Base-by-base conservation (phyloP, 2,329 filamentous ascomycete species). In the Diaporthe nobilis region DNA sequence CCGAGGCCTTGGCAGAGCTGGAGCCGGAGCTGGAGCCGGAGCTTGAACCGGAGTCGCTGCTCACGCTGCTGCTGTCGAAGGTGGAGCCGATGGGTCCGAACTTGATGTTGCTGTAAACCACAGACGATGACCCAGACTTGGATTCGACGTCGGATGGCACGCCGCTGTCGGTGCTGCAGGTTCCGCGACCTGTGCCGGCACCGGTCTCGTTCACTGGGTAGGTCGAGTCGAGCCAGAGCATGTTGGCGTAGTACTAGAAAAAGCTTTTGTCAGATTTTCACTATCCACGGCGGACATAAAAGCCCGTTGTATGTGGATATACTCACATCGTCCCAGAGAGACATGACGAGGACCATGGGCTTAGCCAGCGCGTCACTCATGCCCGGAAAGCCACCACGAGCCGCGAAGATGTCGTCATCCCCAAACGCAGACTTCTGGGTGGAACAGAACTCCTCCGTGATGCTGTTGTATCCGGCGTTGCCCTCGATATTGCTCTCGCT, bases 281-380 rank as follows among this genome's bases (percentile, higher is more conserved):
- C 55, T 10, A 17, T 39, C 57, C 15, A 34, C 12, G 15, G 1
- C 8, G 57, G 20, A n/a, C 3, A 20, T 28, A 31, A 39, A 39
- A 13, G 1, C 58, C 3, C 15, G 4, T 25, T 20, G 31, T n/a
- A 7, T 5, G 6, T 7, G 25, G 10, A 53, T 25, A 47, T 47
- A 65, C 60, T 47, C 39, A 65, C 60, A 37, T 93, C 91, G 79
- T 92, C 90, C 89, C 89, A 91, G 75, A 91, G 83, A 34, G 85
- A 88, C 87, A 92, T 87, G 79, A 92, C 90, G 10, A 93, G 86
- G 42, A 92, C 91, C 89, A 92, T 91, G 42, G 89, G 90, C 60
- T 85, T 78, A 3, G 82, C 82, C 63, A 92, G 82, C 22, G 87
- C 90, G 20, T 85, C 81, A 77, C 86, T 86, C 87, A 92, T 90